phyloP scores from a whole-genome alignment of 139 green algal species.

The Haematococcus lacustris region DNA sequence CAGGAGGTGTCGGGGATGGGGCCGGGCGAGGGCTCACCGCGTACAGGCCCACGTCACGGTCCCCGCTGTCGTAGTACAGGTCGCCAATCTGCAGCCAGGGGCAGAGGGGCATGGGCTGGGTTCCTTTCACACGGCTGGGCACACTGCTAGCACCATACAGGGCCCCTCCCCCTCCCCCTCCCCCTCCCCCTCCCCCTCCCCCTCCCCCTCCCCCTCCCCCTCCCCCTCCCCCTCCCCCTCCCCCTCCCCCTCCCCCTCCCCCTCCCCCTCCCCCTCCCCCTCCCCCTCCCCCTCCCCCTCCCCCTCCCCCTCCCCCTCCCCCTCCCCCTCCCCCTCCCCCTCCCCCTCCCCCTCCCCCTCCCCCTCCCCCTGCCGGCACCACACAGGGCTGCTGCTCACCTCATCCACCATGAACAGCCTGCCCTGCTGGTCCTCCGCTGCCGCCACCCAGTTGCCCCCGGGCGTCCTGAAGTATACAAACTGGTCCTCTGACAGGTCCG shows the following conservation, averaged over 20 bases:
- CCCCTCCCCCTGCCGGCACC: no score
- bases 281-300: neutral
- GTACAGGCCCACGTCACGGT: conserved; percentile 44
- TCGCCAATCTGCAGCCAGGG: conserved; percentile 27
- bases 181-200: neutral
- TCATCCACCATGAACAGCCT: conserved; percentile 53
- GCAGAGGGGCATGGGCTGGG: no score
- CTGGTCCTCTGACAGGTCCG: conserved; percentile 26
- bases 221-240: neutral
- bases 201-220: neutral
- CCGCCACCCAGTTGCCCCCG: conserved; percentile 40
- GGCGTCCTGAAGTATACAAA: conserved; percentile 45
- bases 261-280: neutral
- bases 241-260: no score
- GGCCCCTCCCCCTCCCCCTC: no score
- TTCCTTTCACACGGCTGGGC: no score
- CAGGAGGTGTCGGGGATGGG: no score
- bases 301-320: neutral
- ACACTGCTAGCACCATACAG: no score
- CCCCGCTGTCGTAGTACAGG: conserved; percentile 53
- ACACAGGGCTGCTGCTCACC: neutral
- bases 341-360: no score
- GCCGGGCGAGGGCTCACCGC: no score
- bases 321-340: neutral
- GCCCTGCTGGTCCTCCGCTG: conserved; percentile 33